Conservation (phyloP, 179 eudicot species). For the Patellifolia procumbens region DNA sequence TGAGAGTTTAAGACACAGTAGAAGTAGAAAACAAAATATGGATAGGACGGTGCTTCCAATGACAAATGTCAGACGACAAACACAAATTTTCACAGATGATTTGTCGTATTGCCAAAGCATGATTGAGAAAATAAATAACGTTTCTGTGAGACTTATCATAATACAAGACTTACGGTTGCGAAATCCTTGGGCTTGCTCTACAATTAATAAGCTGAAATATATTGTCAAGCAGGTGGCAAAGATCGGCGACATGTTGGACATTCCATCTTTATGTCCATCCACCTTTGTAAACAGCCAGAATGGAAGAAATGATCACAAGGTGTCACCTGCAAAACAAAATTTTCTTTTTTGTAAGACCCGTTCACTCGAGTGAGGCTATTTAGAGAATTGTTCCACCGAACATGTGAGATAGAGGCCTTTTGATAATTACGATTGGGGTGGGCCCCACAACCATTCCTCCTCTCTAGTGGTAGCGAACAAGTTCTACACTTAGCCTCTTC, state of each 20-base stretch:
- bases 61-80: too few relatives aligned
- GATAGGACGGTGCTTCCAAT: neutral
- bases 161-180: conserved; percentile 18
- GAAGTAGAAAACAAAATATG: neutral
- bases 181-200: conserved; percentile 23
- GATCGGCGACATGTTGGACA: conserved; percentile 97
- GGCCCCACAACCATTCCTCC: too few relatives aligned
- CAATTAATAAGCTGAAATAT: conserved; percentile 20
- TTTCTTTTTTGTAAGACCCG: neutral
- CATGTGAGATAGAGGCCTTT: neutral
- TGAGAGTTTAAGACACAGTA: too few relatives aligned
- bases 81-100: too few relatives aligned
- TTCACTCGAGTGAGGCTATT: neutral
- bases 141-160: conserved; percentile 2
- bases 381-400: too few relatives aligned
- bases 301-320: conserved; percentile 99
- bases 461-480: too few relatives aligned
- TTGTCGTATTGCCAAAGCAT: neutral
- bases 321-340: conserved; percentile 59
- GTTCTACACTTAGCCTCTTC: neutral
- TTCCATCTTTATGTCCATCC: conserved; percentile 99
- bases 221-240: conserved; percentile 76
- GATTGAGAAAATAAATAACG: neutral
- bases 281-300: conserved; percentile 88
- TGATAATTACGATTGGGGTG: too few relatives aligned